Base-by-base conservation (phyloP, 768 basidiomycete genomes). In the Tylopilus vinaceipallidus region DNA sequence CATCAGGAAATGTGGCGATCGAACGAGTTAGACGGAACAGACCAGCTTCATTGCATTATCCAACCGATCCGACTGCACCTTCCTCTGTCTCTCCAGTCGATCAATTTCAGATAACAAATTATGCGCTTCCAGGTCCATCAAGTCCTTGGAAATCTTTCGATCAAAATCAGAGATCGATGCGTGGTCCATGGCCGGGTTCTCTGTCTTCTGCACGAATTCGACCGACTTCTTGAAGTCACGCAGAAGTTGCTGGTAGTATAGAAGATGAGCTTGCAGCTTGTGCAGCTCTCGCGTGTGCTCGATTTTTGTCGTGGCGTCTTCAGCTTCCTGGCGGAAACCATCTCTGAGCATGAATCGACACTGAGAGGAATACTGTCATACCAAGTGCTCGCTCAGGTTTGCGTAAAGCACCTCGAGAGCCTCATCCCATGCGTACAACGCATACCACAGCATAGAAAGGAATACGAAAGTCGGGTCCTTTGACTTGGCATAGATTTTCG, bases 401-500 rank as follows among this genome's bases (percentile, higher is more conserved):
- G 57, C 53, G 48, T 81, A 82, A 30, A 83, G 56, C 13, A 66
- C 63, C 55, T 82, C 81, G 22, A 82, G 68, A 0, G 79, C 66
- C 60, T 84, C 79, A 42, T 83, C 82, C 80, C 82, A 83, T 0
- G 80, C 74, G 57, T 83, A 83, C 23, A 82, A 56, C 1, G 79
- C 75, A 48, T 81, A 81, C 82, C 82, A 83, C 20, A 83, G 61
- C 7, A 77, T 63, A 39, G 75, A 69, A 20, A 71, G 61, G 17
- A 70, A 63, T 10, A 70, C 44, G 17, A 71, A 61, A 0, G 68
- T 70, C 2, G 69, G 66, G 41, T 73, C 71, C 38, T 42, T 58
- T 0, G 69, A 63, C 44, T 56, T 57, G 0, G 12, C 33, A 13
- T 70, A 71, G 34, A 72, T 55, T 30, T 72, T 67, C 4, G 51